Percentiles rank a stretch among this genome's conserved stretches.
Evolutionary conservation across 805 yeast genomes (phyloP).

Genomic region (Suhomyces tanzawaensis): DNA sequence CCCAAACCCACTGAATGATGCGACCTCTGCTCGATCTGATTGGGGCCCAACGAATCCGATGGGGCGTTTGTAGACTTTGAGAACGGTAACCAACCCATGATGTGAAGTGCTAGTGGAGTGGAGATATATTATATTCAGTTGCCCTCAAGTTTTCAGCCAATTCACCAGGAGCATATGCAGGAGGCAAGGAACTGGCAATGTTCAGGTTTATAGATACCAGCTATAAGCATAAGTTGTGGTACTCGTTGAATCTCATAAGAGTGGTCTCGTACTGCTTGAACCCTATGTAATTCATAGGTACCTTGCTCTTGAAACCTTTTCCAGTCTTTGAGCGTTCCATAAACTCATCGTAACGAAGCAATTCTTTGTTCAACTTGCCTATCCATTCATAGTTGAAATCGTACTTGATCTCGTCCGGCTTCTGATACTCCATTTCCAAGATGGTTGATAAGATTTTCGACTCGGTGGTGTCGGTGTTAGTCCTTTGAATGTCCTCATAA

Average conservation of each 20-base stretch:
- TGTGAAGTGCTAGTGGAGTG: too few species aligned
- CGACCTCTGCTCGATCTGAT: conserved; percentile 26
- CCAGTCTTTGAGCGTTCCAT: conserved; percentile 4
- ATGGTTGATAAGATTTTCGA: conserved; percentile 22
- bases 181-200: background rate
- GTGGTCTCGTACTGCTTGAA: conserved; percentile 24
- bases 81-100: conserved; percentile 19
- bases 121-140: background rate
- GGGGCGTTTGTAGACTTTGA: conserved; percentile 4
- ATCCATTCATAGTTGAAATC: conserved; percentile 26
- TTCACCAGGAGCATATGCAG: background rate
- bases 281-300: conserved; percentile 15
- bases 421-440: conserved; percentile 20
- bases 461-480: conserved; percentile 19
- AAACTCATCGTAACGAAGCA: conserved; percentile 5
- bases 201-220: background rate
- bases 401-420: conserved; percentile 23
- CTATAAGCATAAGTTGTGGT: conserved; percentile 24
- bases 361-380: conserved; percentile 6
- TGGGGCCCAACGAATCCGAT: conserved; percentile 4
- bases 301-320: conserved; percentile 6
- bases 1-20: conserved; percentile 23
- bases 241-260: conserved; percentile 30
- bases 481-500: conserved; percentile 16
- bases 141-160: background rate